Base-by-base conservation (phyloP, 768 basidiomycete genomes). In the Lactifluus piperatus region DNA sequence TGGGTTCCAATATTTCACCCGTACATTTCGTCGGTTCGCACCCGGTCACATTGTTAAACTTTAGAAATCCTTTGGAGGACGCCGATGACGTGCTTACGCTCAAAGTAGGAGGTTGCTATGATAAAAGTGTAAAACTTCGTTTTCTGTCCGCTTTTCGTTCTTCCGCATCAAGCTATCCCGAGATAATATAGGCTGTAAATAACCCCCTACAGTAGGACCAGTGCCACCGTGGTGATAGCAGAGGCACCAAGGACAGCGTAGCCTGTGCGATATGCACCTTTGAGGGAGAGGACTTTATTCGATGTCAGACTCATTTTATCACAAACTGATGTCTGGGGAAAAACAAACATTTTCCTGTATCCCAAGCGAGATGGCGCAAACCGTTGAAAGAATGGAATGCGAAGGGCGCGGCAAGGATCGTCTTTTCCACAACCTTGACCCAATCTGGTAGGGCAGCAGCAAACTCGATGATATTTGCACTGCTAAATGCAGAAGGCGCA, bases 311-410 rank as follows among this genome's bases (percentile, higher is more conserved):
- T 32, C 34, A 18, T 22, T 46, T 51, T n/a, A 51, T 53, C 20
- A 13, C 18, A 26, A 18, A n/a, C 5, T 52, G 16, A 49, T 2
- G 22, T 13, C 6, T 54, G 26, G 53, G 60, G 27, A 58, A 22
- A 9, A 29, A 83, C 94, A 65, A 67, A 97, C 95, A 86, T 77
- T 86, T 88, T 58, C 85, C 84, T 69, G 81, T 72, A 74, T 97
- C 95, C 95, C 95, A 98, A 34, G 73, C 71, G 67, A 98, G 74
- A 77, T 98, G 95, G 43, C 95, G 82, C 60, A 97, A 62, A 4
- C 95, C 95, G 72, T 97, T 97, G 72, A 84, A 78, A 8, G 82
- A 81, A 75, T 98, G 95, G 82, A 86, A 97, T 16, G 90, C 81
- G 71, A 97, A 95, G 1, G 94, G 91, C 4, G 81, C 78, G 13